These are phyloP conservation scores for Cicer cuneatum DNA, from an alignment of 306 rosid genomes.

Conservation along the genomic window DNA sequence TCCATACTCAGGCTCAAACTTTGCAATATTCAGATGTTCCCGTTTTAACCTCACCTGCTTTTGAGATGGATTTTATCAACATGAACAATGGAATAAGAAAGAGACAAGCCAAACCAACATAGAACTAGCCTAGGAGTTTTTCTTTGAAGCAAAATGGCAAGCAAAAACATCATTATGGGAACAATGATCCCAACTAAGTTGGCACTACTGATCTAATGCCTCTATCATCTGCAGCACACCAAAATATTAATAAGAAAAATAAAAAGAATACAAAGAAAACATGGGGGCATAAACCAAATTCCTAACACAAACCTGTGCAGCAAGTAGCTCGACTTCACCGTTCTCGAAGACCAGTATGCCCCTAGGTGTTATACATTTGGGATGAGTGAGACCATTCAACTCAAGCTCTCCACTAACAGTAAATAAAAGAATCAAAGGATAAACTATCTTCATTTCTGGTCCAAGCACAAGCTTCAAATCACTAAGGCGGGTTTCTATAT, in stretches of 20 bases:
- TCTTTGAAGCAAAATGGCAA: background rate
- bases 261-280: constrained; percentile 10
- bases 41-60: constrained; percentile 84
- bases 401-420: constrained; percentile 90
- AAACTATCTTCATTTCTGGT: constrained; percentile 89
- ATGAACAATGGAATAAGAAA: constrained; percentile 35
- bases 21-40: constrained; percentile 82
- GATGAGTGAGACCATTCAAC: constrained; percentile 82
- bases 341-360: constrained; percentile 83
- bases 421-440: constrained; percentile 86
- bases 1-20: constrained; percentile 93
- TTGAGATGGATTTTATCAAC: constrained; percentile 42
- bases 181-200: background rate
- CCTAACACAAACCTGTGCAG: constrained; percentile 78
- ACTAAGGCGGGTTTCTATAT: constrained; percentile 66
- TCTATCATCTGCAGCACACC: background rate
- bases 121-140: constrained; percentile 27
- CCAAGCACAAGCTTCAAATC: constrained; percentile 89
- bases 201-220: background rate
- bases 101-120: constrained; percentile 32
- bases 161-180: background rate
- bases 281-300: background rate
- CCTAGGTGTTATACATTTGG: constrained; percentile 78
- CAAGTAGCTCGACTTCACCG: constrained; percentile 95
- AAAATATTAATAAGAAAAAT: background rate